Conservation (phyloP, 106 monocot species). For the Posidonia australis region DNA sequence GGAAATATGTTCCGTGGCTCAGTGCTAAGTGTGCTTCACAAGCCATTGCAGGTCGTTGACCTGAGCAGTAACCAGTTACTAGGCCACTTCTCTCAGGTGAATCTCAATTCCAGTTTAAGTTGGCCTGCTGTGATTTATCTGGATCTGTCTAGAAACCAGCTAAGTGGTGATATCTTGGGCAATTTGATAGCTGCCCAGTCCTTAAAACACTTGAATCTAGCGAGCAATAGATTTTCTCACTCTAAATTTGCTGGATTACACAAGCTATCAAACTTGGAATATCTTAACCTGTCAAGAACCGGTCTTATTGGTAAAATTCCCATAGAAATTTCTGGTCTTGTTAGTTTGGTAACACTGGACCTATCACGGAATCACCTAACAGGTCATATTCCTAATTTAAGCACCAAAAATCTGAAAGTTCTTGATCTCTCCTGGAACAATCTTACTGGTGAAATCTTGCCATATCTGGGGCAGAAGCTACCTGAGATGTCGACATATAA, state of each 20-base stretch:
- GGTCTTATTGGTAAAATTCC: constrained; percentile 43
- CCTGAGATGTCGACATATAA: constrained; percentile 42
- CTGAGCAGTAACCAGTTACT: constrained; percentile 68
- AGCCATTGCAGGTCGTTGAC: constrained; percentile 37
- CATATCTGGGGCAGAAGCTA: constrained; percentile 29
- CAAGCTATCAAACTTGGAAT: constrained; percentile 30
- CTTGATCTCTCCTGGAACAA: constrained; percentile 78
- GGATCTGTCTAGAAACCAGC: constrained; percentile 54
- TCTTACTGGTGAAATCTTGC: constrained; percentile 68
- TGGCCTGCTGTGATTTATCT: constrained; percentile 41
- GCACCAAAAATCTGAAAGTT: constrained; percentile 17
- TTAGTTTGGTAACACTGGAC: constrained; percentile 40
- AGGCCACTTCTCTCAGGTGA: constrained; percentile 39
- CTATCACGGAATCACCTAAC: constrained; percentile 55
- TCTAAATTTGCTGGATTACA: constrained; percentile 31
- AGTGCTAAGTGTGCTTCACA: constrained; percentile 18
- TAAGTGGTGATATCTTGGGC: constrained; percentile 39
- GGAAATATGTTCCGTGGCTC: constrained; percentile 46
- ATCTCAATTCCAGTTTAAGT: constrained; percentile 22
- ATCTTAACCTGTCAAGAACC: constrained; percentile 63
- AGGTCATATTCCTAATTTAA: constrained; percentile 47
- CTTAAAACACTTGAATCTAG: constrained; percentile 75
- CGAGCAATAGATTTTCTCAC: constrained; percentile 53
- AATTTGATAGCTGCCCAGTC: constrained; percentile 15
- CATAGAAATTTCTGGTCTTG: constrained; percentile 31